Evolutionary conservation across 345 rosid genomes (phyloP).

Genomic region (Eucalyptus globulus): DNA sequence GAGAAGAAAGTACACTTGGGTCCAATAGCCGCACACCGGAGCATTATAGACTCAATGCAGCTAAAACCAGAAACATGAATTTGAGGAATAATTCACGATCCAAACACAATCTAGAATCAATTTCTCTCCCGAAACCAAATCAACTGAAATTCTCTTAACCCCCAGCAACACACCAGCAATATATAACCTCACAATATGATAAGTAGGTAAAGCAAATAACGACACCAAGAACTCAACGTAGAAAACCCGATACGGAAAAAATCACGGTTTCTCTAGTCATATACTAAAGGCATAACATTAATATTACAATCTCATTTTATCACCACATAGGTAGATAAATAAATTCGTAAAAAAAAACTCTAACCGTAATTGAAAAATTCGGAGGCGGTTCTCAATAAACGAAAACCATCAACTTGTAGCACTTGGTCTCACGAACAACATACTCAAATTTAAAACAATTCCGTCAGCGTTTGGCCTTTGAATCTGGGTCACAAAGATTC

Average conservation of each 20-base stretch:
- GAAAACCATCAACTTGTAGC: rapidly evolving
- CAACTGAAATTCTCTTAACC: no score
- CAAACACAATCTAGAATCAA: rapidly evolving
- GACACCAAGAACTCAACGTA: rapidly evolving
- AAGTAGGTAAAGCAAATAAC: rapidly evolving
- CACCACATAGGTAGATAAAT: rapidly evolving
- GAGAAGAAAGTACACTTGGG: background rate
- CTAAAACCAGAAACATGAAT: background rate
- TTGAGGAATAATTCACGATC: background rate
- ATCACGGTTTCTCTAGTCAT: rapidly evolving
- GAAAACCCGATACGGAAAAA: rapidly evolving
- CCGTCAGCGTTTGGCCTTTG: rapidly evolving
- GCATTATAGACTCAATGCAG: background rate
- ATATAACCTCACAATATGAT: no score
- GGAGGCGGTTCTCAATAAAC: rapidly evolving
- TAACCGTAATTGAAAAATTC: rapidly evolving
- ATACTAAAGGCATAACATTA: rapidly evolving
- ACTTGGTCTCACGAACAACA: rapidly evolving
- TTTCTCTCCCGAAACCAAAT: no score
- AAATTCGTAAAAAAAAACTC: rapidly evolving
- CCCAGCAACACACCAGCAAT: no score
- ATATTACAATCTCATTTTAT: no score
- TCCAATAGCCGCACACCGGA: background rate
- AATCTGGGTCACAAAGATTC: no score
- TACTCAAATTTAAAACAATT: rapidly evolving